These are phyloP conservation scores for Cyclostephanos invisitatus DNA, from an alignment of 108 stramenopile genomes.

Conservation along the genomic window DNA sequence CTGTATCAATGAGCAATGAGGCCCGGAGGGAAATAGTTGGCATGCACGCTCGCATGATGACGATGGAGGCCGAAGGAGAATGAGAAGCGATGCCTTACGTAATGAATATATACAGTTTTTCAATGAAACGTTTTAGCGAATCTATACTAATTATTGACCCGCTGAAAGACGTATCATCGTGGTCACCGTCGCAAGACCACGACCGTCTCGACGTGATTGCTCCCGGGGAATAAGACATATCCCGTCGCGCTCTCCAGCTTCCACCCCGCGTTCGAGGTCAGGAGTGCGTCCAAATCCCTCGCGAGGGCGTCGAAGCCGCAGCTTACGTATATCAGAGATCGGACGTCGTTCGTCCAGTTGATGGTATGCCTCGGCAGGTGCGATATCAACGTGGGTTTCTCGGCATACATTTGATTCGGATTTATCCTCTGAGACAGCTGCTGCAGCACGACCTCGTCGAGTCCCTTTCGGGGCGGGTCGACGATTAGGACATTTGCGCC, in stretches of 20 bases:
- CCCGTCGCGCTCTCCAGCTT: constrained; percentile 89
- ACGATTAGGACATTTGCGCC: constrained; percentile 92
- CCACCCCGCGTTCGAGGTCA: constrained; percentile 81
- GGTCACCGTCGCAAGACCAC: constrained; percentile 78
- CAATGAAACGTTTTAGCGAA: no score
- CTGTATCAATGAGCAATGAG: neutral
- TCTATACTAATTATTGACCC: no score
- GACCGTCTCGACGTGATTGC: constrained; percentile 94
- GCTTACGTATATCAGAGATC: constrained; percentile 93
- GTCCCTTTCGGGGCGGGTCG: constrained; percentile 94
- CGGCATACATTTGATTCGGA: constrained; percentile 67
- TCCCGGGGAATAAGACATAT: constrained; percentile 93
- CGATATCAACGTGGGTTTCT: constrained; percentile 51
- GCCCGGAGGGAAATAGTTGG: neutral
- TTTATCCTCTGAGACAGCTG: constrained; percentile 75
- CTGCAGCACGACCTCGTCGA: constrained; percentile 83
- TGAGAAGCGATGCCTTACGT: neutral
- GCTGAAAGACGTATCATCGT: neutral
- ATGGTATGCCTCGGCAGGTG: constrained; percentile 56
- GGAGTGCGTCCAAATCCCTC: constrained; percentile 79
- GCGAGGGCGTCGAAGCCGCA: constrained; percentile 98
- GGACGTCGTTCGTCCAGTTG: constrained; percentile 74
- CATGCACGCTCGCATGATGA: neutral
- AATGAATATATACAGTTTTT: no score
- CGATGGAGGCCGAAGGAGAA: neutral